These are phyloP conservation scores for Lentinula guzmanii DNA, from an alignment of 768 basidiomycete genomes.

Conservation along the genomic window DNA sequence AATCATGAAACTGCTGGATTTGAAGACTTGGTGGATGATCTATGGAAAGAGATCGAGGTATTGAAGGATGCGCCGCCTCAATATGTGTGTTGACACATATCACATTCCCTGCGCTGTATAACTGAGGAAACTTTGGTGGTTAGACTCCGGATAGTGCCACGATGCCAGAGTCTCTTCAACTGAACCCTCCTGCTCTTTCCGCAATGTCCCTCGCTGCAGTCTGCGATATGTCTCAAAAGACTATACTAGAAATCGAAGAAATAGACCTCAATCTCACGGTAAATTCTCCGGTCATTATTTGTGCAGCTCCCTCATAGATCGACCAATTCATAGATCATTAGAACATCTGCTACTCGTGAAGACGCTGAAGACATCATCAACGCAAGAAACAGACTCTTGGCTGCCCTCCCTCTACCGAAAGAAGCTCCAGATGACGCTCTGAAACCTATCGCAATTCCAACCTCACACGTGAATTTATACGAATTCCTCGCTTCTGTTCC, in stretches of 20 bases:
- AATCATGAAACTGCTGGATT: constrained; percentile 33
- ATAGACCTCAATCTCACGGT: constrained; percentile 1
- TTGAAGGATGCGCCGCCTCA: constrained; percentile 15
- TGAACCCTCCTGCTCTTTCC: not conserved
- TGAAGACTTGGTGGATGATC: constrained; percentile 29
- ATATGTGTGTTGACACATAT: not conserved
- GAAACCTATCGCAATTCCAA: constrained; percentile 62
- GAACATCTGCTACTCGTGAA: constrained; percentile 16
- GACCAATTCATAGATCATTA: constrained; percentile 2
- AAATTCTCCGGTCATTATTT: not conserved
- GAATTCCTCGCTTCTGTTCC: constrained; percentile 48
- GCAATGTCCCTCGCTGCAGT: not conserved
- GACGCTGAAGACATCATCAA: constrained; percentile 41
- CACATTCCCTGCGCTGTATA: not conserved
- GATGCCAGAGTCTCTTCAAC: not conserved
- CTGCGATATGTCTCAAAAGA: not conserved
- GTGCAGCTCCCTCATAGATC: not conserved
- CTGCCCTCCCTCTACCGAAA: constrained; percentile 55
- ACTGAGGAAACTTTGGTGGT: not conserved
- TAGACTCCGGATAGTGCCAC: not conserved
- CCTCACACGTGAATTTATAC: constrained; percentile 50
- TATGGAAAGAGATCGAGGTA: constrained; percentile 28
- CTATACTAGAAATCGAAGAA: not conserved
- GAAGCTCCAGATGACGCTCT: constrained; percentile 61
- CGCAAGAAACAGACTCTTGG: constrained; percentile 50